Evolutionary conservation across 192 early-diverging fungal genomes (phyloP).

Genomic region (Gigaspora rosea): DNA sequence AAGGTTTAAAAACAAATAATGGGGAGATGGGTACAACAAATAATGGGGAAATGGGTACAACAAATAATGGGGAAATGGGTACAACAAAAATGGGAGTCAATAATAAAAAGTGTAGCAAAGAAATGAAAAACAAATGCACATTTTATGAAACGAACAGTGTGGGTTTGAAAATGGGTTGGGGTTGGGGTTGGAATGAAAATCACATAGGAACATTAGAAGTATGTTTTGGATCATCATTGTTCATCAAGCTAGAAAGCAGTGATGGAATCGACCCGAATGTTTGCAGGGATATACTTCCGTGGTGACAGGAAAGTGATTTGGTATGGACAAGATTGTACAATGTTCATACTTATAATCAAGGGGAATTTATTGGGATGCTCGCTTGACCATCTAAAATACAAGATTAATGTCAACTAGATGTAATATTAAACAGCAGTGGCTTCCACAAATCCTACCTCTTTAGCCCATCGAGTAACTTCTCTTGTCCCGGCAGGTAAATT

Average conservation of each 20-base stretch:
- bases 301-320: neutral
- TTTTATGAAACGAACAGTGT: neutral
- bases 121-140: no score
- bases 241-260: neutral
- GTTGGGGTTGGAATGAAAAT: constrained; percentile 11
- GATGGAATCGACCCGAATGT: constrained; percentile 13
- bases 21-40: no score
- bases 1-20: no score
- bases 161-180: neutral
- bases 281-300: constrained; percentile 13
- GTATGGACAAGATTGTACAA: neutral
- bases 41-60: no score
- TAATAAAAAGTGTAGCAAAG: no score
- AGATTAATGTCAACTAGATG: no score
- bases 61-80: no score
- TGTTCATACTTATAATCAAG: neutral
- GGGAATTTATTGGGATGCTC: constrained; percentile 2
- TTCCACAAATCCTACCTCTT: constrained; percentile 49
- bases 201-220: neutral
- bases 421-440: neutral
- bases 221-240: neutral
- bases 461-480: constrained; percentile 70
- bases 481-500: constrained; percentile 51
- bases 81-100: no score
- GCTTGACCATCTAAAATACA: constrained; percentile 14